Evolutionary conservation across 768 basidiomycete genomes (phyloP), one percentile per base, ranked within the genome.

Genomic region (Lyophyllum atratum): DNA sequence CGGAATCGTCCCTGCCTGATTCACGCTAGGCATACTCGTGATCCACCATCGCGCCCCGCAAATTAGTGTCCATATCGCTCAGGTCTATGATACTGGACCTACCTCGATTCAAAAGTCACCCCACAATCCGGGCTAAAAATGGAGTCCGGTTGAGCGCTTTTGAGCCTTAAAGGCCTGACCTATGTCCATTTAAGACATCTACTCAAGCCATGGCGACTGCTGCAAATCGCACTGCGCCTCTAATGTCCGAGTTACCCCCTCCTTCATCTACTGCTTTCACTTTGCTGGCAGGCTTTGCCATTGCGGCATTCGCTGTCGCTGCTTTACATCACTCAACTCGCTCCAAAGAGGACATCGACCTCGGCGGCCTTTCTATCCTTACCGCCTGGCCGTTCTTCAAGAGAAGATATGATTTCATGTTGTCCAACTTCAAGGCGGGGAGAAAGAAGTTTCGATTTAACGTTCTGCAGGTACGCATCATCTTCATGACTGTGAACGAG

Each of bases 301-400:
- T 40, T 22, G 17, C 28, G 15, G 28, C 29, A 44, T 31, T 52
- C 12, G 34, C 44, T 39, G 24, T 34, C n/a, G 29, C 29, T 6
- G 17, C 33, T 9, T 17, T 56, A 3, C 21, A 25, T 9, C 40
- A 37, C 28, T 42, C 33, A n/a, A 12, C 45, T 25, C 49, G 25
- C 9, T 31, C 52, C 15, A 33, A 49, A 25, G 58, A 49, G 22
- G 17, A 58, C 4, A 55, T 64, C 15, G 56, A 66, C 11, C 67
- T 72, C 10, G 64, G 68, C 3, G 72, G 71, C 21, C 54, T 70
- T 26, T 67, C 70, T 1, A 57, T 71, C 9, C 29, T 70, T 34
- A 67, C 62, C 17, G 68, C 70, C 11, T 72, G 71, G 70, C 52
- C 66, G 3, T 74, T 74, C 61, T 74, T 74, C 52, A 61, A 66